Conservation (phyloP, 1,284 basidiomycete species). For the Phellopilus nigrolimitatus region DNA sequence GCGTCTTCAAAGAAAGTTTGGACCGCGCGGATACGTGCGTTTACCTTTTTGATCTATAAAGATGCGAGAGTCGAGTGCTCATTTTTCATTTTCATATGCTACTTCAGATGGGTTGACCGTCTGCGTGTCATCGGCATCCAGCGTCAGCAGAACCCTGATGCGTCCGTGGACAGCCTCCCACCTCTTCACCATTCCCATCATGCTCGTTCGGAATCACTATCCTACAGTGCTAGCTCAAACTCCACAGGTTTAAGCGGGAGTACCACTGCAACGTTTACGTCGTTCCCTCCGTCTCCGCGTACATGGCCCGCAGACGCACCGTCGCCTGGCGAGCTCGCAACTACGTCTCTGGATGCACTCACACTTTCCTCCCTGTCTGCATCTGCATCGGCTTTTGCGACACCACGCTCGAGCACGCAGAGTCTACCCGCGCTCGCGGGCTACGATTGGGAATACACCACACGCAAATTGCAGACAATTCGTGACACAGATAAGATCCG, state of each 20-base stretch:
- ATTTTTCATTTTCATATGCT: slow-evolving; percentile 7
- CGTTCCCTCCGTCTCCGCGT: slow-evolving; percentile 17
- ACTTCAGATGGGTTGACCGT: slow-evolving; percentile 72
- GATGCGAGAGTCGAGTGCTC: slow-evolving; percentile 6
- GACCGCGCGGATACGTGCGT: slow-evolving; percentile 85
- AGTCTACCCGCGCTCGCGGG: slow-evolving; percentile 15
- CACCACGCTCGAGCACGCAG: slow-evolving; percentile 18
- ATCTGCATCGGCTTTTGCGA: slow-evolving; percentile 5
- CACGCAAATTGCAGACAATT: slow-evolving; percentile 14
- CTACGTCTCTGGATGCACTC: slow-evolving; percentile 13
- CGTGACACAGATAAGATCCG: slow-evolving; percentile 6
- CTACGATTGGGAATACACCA: slow-evolving; percentile 18
- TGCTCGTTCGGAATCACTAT: slow-evolving; percentile 1
- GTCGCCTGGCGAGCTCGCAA: slow-evolving; percentile 9
- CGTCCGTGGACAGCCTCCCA: neutral
- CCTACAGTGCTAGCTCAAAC: neutral
- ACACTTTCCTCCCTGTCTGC: slow-evolving; percentile 12
- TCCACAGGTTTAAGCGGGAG: slow-evolving; percentile 5
- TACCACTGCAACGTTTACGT: slow-evolving; percentile 15
- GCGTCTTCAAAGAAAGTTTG: slow-evolving; percentile 82
- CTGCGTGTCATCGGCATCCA: slow-evolving; percentile 72
- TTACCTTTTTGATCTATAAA: neutral
- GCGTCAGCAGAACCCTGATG: slow-evolving; percentile 35
- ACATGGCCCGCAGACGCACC: slow-evolving; percentile 13
- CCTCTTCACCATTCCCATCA: neutral